Conservation (phyloP, 495 filamentous ascomycete species). For the Aspergillus haitiensis region DNA sequence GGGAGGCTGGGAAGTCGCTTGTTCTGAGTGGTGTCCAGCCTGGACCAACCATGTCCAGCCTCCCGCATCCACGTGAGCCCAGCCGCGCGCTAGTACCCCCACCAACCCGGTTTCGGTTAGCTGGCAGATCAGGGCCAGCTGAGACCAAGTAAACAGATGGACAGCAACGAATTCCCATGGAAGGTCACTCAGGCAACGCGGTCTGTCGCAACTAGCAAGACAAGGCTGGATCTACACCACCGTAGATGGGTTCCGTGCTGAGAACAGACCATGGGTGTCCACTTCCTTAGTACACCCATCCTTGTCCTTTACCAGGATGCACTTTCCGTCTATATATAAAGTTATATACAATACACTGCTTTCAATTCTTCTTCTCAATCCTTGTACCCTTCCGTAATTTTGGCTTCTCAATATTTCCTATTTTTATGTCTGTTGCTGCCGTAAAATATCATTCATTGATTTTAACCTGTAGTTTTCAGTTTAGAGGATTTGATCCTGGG, state of each 20-base stretch:
- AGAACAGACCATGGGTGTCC: neutral
- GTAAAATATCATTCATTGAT: no score
- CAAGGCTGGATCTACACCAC: neutral
- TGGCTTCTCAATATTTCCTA: no score
- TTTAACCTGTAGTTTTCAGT: no score
- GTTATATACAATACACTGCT: no score
- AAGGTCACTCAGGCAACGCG: slow-evolving; percentile 30
- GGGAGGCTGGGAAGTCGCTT: slow-evolving; percentile 44
- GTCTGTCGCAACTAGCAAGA: neutral
- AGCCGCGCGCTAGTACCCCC: slow-evolving; percentile 28
- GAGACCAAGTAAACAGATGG: slow-evolving; percentile 39
- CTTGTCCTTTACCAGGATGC: neutral
- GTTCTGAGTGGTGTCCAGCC: slow-evolving; percentile 9
- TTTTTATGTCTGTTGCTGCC: no score
- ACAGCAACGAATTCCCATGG: slow-evolving; percentile 14
- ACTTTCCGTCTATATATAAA: no score
- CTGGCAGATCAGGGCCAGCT: slow-evolving; percentile 30
- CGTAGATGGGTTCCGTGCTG: no score
- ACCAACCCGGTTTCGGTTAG: slow-evolving; percentile 24
- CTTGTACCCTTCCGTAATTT: no score
- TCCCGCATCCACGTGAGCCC: slow-evolving; percentile 29
- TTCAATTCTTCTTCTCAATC: no score
- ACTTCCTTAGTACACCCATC: neutral
- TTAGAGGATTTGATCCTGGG: no score
- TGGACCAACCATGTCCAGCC: slow-evolving; percentile 36